Base-by-base conservation (phyloP, 495 filamentous ascomycete genomes). In the Xylaria nigripes region DNA sequence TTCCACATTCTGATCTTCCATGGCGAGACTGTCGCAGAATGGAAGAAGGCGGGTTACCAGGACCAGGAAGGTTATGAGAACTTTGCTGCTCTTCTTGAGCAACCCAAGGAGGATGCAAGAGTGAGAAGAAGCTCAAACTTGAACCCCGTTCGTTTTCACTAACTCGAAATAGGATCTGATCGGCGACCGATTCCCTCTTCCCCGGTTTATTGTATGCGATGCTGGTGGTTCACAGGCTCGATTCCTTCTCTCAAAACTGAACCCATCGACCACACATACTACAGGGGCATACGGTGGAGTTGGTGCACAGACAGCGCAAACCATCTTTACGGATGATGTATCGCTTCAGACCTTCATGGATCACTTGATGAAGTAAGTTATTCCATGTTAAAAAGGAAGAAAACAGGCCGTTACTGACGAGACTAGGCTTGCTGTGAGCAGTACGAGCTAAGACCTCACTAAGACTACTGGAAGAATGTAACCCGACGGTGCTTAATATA, bases 1-100 rank as follows among this genome's bases (percentile, higher is more conserved):
- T 99, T 99, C 84, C 94, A 97, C 68, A 97, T 99, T 56, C 83
- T 99, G 48, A 99, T 99, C 58, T 97, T 96, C 81, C 88, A 97
- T 65, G 94, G 94, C 45, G 93, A 97, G 74, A 97, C 91, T 3
- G 86, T 97, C 67, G 94, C 94, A 0, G 90, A 96, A 66, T 99
- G 94, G 94, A 86, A 90, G 61, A 97, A 99, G 72, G 90, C 90
- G 15, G 94, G 94, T 2, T 99, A 97, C 62, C 94, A 99, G 52
- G 92, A 97, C 2, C 91, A 96, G 70, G 93, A 97, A 62, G 94
- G 92, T 40, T 99, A 99, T 62, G 94, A 96, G 68, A 97, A 96
- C 70, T 92, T 99, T 70, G 89, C 85, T 54, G 70, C 80, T 25
- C 78, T 99, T 43, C 76, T 99, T 46, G 90, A 96, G 61, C 83